phyloP scores from a whole-genome alignment of 768 basidiomycete genomes.

The Crepidotus variabilis region DNA sequence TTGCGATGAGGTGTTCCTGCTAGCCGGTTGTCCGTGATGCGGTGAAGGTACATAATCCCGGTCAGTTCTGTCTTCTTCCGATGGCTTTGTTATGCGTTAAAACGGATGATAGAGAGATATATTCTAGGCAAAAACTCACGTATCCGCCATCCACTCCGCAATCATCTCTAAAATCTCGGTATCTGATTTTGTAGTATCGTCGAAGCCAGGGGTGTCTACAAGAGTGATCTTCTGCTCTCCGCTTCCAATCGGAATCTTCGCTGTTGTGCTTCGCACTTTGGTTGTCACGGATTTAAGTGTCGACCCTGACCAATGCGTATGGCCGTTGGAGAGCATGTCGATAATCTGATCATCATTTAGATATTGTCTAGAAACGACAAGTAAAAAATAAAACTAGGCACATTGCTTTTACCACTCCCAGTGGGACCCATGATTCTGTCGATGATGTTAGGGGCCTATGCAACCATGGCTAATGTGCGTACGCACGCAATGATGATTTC shows the following conservation, averaged over 20 bases:
- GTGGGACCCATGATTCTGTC: constrained; percentile 20
- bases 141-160: constrained; percentile 17
- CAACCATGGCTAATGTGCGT: neutral
- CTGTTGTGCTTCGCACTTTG: neutral
- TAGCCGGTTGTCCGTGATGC: constrained; percentile 37
- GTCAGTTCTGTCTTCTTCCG: constrained; percentile 3
- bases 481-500: constrained; percentile 4
- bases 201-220: constrained; percentile 26
- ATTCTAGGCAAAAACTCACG: constrained; percentile 8
- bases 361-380: neutral
- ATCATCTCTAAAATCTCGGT: constrained; percentile 20
- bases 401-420: constrained; percentile 18
- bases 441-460: neutral
- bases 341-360: neutral
- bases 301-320: constrained; percentile 3
- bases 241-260: neutral
- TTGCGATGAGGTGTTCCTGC: constrained; percentile 37
- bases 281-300: constrained; percentile 2
- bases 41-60: constrained; percentile 42
- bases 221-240: constrained; percentile 9
- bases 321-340: neutral
- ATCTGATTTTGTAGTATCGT: constrained; percentile 18
- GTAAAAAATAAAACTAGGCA: neutral
- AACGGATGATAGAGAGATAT: neutral
- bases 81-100: neutral